Conservation (phyloP, 768 basidiomycete species). For the Tricholoma saponaceum region DNA sequence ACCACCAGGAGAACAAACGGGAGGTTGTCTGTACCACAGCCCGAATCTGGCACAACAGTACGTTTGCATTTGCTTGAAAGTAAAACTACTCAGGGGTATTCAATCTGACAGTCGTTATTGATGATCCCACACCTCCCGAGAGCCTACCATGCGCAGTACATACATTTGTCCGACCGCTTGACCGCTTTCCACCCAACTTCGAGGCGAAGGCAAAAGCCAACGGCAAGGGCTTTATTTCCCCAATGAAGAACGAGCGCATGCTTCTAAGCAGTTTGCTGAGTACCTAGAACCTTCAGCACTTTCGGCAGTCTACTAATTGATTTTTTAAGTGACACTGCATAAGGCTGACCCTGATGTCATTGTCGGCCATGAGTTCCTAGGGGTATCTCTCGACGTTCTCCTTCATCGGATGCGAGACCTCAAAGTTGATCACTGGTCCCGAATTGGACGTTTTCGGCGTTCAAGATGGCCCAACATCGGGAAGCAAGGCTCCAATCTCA, state of each 20-base stretch:
- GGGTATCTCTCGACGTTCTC: constrained; percentile 85
- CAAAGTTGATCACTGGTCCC: constrained; percentile 91
- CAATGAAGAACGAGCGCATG: constrained; percentile 79
- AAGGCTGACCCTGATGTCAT: constrained; percentile 93
- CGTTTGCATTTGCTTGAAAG: constrained; percentile 7
- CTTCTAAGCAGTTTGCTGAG: constrained; percentile 80
- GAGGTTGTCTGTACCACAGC: constrained; percentile 86
- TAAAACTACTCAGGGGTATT: neutral
- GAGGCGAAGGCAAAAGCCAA: constrained; percentile 64
- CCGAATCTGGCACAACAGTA: constrained; percentile 74
- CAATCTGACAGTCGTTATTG: constrained; percentile 65
- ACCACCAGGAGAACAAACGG: constrained; percentile 90
- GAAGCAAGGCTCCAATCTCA: constrained; percentile 78
- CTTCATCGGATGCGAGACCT: constrained; percentile 88
- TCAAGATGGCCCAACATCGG: constrained; percentile 80
- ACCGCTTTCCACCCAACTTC: constrained; percentile 81
- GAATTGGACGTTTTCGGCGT: constrained; percentile 85
- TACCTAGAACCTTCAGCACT: constrained; percentile 22
- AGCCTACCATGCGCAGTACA: constrained; percentile 76
- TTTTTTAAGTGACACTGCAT: constrained; percentile 57
- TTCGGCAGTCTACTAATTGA: neutral
- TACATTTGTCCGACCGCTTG: constrained; percentile 88
- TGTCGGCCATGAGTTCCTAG: constrained; percentile 92
- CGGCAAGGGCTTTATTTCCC: constrained; percentile 63
- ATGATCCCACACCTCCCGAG: constrained; percentile 90